A percentile compares a stretch with the other conserved stretches of the same genome.
phyloP scores from a whole-genome alignment of 306 rosid species.

The Cicer cuneatum region DNA sequence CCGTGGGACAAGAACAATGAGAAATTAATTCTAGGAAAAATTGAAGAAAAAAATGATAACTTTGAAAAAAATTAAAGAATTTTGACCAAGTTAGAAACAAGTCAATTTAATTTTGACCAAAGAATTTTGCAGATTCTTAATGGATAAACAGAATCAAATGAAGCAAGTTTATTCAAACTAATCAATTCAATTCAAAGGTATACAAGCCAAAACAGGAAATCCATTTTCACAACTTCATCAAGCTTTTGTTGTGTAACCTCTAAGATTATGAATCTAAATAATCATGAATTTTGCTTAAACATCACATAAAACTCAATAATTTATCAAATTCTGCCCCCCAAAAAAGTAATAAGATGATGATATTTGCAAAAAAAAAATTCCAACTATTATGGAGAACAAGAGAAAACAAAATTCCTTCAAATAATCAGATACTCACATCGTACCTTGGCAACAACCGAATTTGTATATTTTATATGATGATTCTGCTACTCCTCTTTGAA shows the following conservation, averaged over 20 bases:
- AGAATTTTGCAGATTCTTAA: too few species aligned
- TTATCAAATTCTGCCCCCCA: not conserved
- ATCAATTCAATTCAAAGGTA: not conserved
- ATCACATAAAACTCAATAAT: not conserved
- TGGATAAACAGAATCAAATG: slow-evolving; percentile 5
- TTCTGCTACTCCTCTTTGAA: slow-evolving; percentile 27
- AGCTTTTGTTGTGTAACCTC: slow-evolving; percentile 28
- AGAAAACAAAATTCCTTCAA: slow-evolving; percentile 14
- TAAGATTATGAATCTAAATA: slow-evolving; percentile 18
- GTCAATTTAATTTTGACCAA: too few species aligned
- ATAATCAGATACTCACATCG: slow-evolving; percentile 36
- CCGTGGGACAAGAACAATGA: not conserved
- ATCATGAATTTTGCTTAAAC: slow-evolving; percentile 25
- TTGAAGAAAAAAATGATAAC: not conserved
- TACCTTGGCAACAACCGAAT: slow-evolving; percentile 41
- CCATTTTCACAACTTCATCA: slow-evolving; percentile 29
- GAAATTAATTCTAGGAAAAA: not conserved
- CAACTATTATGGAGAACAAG: slow-evolving; percentile 27
- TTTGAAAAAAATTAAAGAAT: not conserved
- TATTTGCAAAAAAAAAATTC: not conserved
- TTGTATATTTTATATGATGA: slow-evolving; percentile 5
- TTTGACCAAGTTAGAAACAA: not conserved
- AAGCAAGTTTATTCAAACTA: not conserved
- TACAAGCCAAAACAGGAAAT: slow-evolving; percentile 2
- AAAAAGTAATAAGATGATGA: not conserved